Percentiles rank a stretch among this genome's conserved stretches.
Conservation (phyloP, 2,329 filamentous ascomycete genomes). For the Aureobasidium melanogenum region DNA sequence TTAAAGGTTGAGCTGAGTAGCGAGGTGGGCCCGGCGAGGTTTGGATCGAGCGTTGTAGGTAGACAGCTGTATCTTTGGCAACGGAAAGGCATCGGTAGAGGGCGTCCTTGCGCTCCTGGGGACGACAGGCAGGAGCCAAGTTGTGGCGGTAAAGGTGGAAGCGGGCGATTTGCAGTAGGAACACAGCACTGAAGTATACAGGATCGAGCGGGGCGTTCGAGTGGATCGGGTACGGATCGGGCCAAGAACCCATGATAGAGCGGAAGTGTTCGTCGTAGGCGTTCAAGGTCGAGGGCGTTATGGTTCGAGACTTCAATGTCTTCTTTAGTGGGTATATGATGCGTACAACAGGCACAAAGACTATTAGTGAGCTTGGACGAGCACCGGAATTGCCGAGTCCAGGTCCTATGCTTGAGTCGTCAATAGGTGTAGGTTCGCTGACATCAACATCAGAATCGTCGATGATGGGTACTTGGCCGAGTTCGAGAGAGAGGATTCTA, state of each 20-base stretch:
- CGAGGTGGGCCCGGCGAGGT: slow-evolving; percentile 24
- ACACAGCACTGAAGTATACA: slow-evolving; percentile 62
- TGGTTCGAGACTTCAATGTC: slow-evolving; percentile 57
- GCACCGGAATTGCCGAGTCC: slow-evolving; percentile 35
- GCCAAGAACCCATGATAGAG: slow-evolving; percentile 66
- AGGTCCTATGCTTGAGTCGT: slow-evolving; percentile 64
- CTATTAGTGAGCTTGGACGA: slow-evolving; percentile 63
- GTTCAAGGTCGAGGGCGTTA: slow-evolving; percentile 60
- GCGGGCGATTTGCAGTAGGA: slow-evolving; percentile 74
- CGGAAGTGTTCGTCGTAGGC: slow-evolving; percentile 75
- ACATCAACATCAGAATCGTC: slow-evolving; percentile 84
- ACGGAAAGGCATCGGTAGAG: slow-evolving; percentile 68
- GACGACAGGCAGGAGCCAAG: slow-evolving; percentile 60
- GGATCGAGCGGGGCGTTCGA: slow-evolving; percentile 63
- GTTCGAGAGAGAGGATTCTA: slow-evolving; percentile 66
- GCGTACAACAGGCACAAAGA: slow-evolving; percentile 72
- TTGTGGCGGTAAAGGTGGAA: slow-evolving; percentile 85
- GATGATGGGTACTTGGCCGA: slow-evolving; percentile 72
- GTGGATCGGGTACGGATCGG: slow-evolving; percentile 60
- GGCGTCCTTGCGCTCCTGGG: slow-evolving; percentile 58
- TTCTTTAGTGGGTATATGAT: slow-evolving; percentile 66
- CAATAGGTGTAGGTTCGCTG: slow-evolving; percentile 65
- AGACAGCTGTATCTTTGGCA: slow-evolving; percentile 67
- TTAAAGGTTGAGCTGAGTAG: slow-evolving; percentile 13
- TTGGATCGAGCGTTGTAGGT: slow-evolving; percentile 60